Evolutionary conservation across 2,329 filamentous ascomycete species (phyloP).

Genomic region (Trichoderma aggressivum): DNA sequence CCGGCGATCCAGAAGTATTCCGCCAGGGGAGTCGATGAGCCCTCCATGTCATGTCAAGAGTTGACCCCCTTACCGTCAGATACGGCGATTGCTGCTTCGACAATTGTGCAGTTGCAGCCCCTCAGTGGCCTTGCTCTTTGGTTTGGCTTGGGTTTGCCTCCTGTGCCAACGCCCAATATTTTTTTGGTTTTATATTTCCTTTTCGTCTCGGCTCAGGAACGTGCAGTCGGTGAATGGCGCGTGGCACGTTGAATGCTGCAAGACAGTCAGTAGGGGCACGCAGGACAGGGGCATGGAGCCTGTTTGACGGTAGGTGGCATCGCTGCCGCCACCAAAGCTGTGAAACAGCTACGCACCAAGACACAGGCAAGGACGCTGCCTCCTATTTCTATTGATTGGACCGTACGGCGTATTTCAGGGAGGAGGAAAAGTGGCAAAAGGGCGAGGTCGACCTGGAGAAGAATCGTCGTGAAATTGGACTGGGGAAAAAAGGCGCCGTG

Average conservation of each 20-base stretch:
- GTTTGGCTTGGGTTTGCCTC: not conserved
- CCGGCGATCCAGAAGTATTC: conserved; percentile 76
- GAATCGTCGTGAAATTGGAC: conserved; percentile 1
- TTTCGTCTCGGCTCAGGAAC: not conserved
- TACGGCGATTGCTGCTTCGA: conserved; percentile 1
- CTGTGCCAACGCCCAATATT: not conserved
- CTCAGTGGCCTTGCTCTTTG: not conserved
- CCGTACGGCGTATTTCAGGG: not conserved
- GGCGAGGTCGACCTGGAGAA: not conserved
- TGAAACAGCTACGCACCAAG: conserved; percentile 18
- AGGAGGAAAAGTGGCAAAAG: not conserved
- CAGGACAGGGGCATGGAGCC: conserved; percentile 18
- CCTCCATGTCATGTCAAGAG: conserved; percentile 54
- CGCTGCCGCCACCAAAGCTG: conserved; percentile 16
- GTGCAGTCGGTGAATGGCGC: conserved; percentile 18
- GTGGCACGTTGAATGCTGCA: conserved; percentile 20
- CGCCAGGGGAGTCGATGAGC: conserved; percentile 62
- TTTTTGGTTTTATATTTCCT: not conserved
- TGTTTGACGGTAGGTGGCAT: conserved; percentile 19
- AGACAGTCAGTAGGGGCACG: conserved; percentile 19
- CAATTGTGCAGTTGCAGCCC: not conserved
- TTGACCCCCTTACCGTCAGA: conserved; percentile 25
- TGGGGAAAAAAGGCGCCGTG: conserved; percentile 3
- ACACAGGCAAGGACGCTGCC: not conserved
- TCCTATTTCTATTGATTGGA: not conserved